Conservation (phyloP, 257 asterid species). For the Petrea volubilis region DNA sequence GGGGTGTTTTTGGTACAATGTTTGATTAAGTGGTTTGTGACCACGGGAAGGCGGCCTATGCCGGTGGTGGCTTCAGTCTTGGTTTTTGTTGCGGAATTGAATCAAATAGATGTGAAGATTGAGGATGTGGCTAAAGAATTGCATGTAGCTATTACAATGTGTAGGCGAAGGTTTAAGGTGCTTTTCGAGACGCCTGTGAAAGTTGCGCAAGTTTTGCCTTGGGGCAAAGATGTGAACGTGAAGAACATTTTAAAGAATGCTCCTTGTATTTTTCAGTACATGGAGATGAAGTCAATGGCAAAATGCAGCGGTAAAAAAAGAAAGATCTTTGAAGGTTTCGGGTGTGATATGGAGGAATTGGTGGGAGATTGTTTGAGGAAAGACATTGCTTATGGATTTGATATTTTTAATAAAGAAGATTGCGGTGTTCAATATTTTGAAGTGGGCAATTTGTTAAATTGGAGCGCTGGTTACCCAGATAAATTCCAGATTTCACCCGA, state of each 20-base stretch:
- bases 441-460: slow-evolving; percentile 16
- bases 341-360: slow-evolving; percentile 51
- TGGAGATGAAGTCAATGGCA: slow-evolving; percentile 73
- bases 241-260: slow-evolving; percentile 76
- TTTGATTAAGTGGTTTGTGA: slow-evolving; percentile 82
- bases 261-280: slow-evolving; percentile 69
- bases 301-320: slow-evolving; percentile 18
- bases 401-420: slow-evolving; percentile 25
- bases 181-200: slow-evolving; percentile 64
- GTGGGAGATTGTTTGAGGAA: slow-evolving; percentile 53
- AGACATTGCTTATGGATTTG: slow-evolving; percentile 26
- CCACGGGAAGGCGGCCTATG: slow-evolving; percentile 79
- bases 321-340: slow-evolving; percentile 30
- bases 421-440: slow-evolving; percentile 48
- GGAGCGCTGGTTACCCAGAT: slow-evolving; percentile 28
- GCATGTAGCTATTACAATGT: slow-evolving; percentile 56
- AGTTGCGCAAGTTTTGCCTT: slow-evolving; percentile 71
- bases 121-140: slow-evolving; percentile 60
- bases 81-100: slow-evolving; percentile 66
- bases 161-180: slow-evolving; percentile 70
- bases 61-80: slow-evolving; percentile 81
- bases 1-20: slow-evolving; percentile 84
- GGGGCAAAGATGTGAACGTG: slow-evolving; percentile 77
- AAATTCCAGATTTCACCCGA: slow-evolving; percentile 59
- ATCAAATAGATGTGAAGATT: slow-evolving; percentile 48